phyloP scores from a whole-genome alignment of 768 basidiomycete species.

The Inosperma sp. region DNA sequence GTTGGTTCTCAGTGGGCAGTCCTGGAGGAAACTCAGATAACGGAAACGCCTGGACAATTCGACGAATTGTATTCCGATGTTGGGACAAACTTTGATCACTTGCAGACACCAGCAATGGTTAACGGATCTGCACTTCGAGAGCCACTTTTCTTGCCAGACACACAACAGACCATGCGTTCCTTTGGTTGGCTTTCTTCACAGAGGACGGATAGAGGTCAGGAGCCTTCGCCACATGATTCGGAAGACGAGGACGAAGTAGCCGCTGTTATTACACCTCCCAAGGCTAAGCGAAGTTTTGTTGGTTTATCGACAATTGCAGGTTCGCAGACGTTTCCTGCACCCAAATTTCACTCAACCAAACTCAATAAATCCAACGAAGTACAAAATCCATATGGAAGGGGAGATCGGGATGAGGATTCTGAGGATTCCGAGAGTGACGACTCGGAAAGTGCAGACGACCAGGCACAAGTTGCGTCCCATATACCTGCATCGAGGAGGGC shows the following conservation, averaged over 20 bases:
- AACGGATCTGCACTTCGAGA: conserved; percentile 4
- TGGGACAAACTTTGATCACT: neutral
- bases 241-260: conserved; percentile 40
- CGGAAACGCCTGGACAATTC: conserved; percentile 21
- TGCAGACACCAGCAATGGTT: neutral
- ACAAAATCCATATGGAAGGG: conserved; percentile 36
- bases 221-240: conserved; percentile 32
- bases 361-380: conserved; percentile 25
- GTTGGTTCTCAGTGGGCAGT: conserved; percentile 7
- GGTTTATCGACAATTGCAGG: conserved; percentile 52
- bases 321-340: conserved; percentile 32
- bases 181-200: conserved; percentile 36
- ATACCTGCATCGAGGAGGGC: conserved; percentile 58
- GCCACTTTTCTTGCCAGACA: conserved; percentile 51
- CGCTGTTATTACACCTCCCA: conserved; percentile 23
- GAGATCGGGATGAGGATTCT: conserved; percentile 29
- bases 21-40: neutral
- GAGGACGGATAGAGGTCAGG: conserved; percentile 11
- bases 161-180: conserved; percentile 51
- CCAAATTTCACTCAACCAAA: conserved; percentile 29
- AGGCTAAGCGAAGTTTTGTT: conserved; percentile 7
- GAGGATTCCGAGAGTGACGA: conserved; percentile 40
- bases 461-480: conserved; percentile 40
- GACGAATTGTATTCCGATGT: conserved; percentile 30
- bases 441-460: conserved; percentile 43